A percentile compares a stretch with the other conserved stretches of the same genome.
Conservation (phyloP, 176 grass and related monocot genomes). For the Paspalum vaginatum region DNA sequence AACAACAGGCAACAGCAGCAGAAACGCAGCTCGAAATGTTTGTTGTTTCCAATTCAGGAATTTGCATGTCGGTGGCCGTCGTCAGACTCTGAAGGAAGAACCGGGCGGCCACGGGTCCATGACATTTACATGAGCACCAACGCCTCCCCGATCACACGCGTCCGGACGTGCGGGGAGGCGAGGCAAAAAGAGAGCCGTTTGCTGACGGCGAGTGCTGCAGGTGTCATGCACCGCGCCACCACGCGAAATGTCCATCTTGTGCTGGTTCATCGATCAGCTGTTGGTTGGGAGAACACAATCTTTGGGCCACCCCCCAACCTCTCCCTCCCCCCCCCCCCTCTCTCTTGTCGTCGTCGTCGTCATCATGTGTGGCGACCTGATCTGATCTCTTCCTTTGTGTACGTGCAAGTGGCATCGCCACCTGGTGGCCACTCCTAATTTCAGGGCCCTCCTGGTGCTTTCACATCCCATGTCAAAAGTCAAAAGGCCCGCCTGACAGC, state of each 20-base stretch:
- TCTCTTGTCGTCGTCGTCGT: not conserved
- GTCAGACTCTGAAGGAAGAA: not conserved
- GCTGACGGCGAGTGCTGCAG: slow-evolving; percentile 3
- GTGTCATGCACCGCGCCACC: slow-evolving; percentile 2
- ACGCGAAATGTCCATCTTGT: slow-evolving; percentile 8
- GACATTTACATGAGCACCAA: slow-evolving; percentile 63
- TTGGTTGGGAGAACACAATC: slow-evolving; percentile 48
- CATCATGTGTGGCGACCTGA: not conserved
- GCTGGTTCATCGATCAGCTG: not conserved
- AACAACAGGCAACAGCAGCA: not conserved
- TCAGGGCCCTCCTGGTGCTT: not conserved
- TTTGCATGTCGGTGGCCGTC: slow-evolving; percentile 1
- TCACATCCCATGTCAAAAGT: slow-evolving; percentile 52
- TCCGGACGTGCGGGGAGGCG: slow-evolving; percentile 34
- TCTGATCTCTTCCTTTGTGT: slow-evolving; percentile 44
- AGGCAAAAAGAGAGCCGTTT: slow-evolving; percentile 33
- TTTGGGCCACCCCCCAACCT: slow-evolving; percentile 24
- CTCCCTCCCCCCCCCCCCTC: no score
- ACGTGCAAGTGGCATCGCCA: slow-evolving; percentile 15
- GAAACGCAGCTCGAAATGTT: not conserved
- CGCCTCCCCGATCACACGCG: slow-evolving; percentile 42
- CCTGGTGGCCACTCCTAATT: slow-evolving; percentile 26
- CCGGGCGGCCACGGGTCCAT: slow-evolving; percentile 23
- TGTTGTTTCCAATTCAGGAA: not conserved
- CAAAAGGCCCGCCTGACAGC: not conserved